Percentiles rank a stretch among this genome's conserved stretches.
These are phyloP conservation scores for Septoria linicola DNA, from an alignment of 2,329 filamentous ascomycete species.

Conservation along the genomic window DNA sequence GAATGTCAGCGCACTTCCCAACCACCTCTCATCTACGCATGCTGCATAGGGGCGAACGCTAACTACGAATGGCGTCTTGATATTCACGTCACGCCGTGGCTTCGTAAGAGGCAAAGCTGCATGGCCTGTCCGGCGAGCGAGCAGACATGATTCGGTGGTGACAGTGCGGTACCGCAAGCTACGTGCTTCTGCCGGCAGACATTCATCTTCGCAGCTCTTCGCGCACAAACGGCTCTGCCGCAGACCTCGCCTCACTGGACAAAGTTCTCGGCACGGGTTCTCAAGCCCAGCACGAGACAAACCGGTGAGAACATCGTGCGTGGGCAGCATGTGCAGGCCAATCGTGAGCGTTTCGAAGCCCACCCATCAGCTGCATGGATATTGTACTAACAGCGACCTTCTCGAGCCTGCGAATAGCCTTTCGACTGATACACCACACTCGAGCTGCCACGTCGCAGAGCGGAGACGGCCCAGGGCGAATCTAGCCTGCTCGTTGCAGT, in stretches of 20 bases:
- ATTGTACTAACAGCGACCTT: slow-evolving; percentile 26
- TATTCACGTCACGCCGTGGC: slow-evolving; percentile 20
- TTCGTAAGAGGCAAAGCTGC: slow-evolving; percentile 20
- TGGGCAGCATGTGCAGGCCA: slow-evolving; percentile 15
- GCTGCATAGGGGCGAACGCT: slow-evolving; percentile 18
- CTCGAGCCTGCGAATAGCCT: slow-evolving; percentile 31
- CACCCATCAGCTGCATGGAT: slow-evolving; percentile 21
- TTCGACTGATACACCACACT: slow-evolving; percentile 32
- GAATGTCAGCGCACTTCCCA: slow-evolving; percentile 25
- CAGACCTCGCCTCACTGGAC: slow-evolving; percentile 11
- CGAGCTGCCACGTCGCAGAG: slow-evolving; percentile 55
- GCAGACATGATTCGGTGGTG: slow-evolving; percentile 22
- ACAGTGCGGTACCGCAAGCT: slow-evolving; percentile 23
- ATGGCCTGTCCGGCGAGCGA: slow-evolving; percentile 18
- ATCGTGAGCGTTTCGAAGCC: slow-evolving; percentile 18
- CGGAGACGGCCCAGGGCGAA: slow-evolving; percentile 48
- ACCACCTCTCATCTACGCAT: slow-evolving; percentile 23
- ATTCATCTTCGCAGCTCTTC: slow-evolving; percentile 9
- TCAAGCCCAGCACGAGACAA: slow-evolving; percentile 2
- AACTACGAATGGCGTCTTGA: slow-evolving; percentile 23
- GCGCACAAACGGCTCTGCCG: slow-evolving; percentile 11
- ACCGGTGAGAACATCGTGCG: slow-evolving; percentile 17
- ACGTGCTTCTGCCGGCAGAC: slow-evolving; percentile 23
- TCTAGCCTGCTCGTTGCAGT: slow-evolving; percentile 25
- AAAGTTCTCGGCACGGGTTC: slow-evolving; percentile 4